Evolutionary conservation across 2,329 filamentous ascomycete genomes (phyloP).

Genomic region (Penicillium aurantiogriseum): DNA sequence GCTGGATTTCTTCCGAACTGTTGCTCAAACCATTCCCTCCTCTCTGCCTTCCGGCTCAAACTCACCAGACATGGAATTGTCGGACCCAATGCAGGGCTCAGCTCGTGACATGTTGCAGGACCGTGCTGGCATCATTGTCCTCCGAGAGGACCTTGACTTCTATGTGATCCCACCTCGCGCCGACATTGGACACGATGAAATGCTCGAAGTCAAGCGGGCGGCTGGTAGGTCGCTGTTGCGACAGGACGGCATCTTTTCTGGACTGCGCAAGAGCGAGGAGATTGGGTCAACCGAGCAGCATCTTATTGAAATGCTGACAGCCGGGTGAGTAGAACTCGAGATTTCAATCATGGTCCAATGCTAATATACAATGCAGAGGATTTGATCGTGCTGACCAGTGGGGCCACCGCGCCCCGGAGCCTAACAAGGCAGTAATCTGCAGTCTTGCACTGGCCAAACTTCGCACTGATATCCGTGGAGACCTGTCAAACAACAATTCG

Average conservation of each 20-base stretch:
- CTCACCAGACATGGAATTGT: slow-evolving; percentile 58
- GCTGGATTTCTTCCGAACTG: slow-evolving; percentile 95
- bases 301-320: slow-evolving; percentile 98
- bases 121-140: slow-evolving; percentile 91
- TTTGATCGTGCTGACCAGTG: slow-evolving; percentile 95
- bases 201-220: slow-evolving; percentile 94
- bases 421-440: slow-evolving; percentile 97
- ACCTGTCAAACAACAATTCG: slow-evolving; percentile 69
- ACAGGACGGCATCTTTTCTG: slow-evolving; percentile 95
- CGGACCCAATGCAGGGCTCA: slow-evolving; percentile 70
- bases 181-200: slow-evolving; percentile 81
- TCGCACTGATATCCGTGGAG: slow-evolving; percentile 82
- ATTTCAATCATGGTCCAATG: not conserved
- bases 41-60: slow-evolving; percentile 65
- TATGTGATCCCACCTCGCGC: slow-evolving; percentile 87
- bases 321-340: slow-evolving; percentile 64
- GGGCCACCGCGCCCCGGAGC: slow-evolving; percentile 96
- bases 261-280: slow-evolving; percentile 90
- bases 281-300: slow-evolving; percentile 96
- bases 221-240: slow-evolving; percentile 80
- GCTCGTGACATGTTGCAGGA: slow-evolving; percentile 78
- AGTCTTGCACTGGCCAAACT: slow-evolving; percentile 89
- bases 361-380: slow-evolving; percentile 58
- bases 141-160: slow-evolving; percentile 95
- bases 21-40: slow-evolving; percentile 84